phyloP scores from a whole-genome alignment of 345 rosid species.

The Eucalyptus viminalis region DNA sequence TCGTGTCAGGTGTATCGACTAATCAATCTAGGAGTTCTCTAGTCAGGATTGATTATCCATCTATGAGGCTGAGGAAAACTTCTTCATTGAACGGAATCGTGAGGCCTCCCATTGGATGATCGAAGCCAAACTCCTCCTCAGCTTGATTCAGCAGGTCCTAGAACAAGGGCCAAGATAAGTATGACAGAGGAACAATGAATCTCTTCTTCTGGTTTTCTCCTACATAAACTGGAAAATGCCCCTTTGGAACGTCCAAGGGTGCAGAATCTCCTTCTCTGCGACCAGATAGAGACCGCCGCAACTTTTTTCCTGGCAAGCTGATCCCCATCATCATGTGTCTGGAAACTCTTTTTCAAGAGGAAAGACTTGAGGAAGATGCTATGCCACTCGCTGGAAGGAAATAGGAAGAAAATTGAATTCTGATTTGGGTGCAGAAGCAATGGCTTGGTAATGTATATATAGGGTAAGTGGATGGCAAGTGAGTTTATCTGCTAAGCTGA shows the following conservation, averaged over 20 bases:
- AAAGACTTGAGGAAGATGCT: background rate
- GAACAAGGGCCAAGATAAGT: conserved; percentile 5
- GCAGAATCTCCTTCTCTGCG: background rate
- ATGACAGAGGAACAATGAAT: conserved; percentile 6
- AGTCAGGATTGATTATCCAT: background rate
- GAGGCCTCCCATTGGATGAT: conserved; percentile 31
- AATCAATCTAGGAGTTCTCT: background rate
- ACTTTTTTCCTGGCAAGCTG: background rate
- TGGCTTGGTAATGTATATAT: background rate
- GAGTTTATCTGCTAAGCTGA: background rate
- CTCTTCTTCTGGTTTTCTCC: conserved; percentile 9
- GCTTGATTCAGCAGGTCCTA: conserved; percentile 9
- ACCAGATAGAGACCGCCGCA: background rate
- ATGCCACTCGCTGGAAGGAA: background rate
- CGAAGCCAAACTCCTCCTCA: conserved; percentile 25
- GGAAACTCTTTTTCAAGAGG: background rate
- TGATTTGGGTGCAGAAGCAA: background rate
- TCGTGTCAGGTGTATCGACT: background rate
- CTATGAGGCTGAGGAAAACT: background rate
- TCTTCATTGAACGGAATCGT: conserved; percentile 21
- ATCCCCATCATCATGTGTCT: background rate
- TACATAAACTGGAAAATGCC: conserved; percentile 9
- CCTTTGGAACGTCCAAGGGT: conserved; percentile 1
- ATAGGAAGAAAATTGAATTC: background rate
- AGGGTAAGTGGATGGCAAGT: background rate